Evolutionary conservation across 306 rosid genomes (phyloP).

Genomic region (Malus domestica): DNA sequence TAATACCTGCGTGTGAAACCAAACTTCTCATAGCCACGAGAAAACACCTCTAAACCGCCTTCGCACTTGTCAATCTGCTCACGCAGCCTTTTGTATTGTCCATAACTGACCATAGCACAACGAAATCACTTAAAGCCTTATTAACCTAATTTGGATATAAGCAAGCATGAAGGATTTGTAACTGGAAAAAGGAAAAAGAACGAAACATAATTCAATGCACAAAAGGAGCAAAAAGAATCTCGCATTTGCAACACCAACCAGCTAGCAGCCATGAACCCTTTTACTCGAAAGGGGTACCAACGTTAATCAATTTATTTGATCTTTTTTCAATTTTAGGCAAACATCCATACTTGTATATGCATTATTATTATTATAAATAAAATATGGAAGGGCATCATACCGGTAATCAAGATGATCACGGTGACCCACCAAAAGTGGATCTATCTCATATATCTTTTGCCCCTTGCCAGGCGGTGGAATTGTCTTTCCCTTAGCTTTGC

Average conservation of each 20-base stretch:
- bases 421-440: conserved; percentile 47
- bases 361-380: conserved; percentile 6
- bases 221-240: not conserved
- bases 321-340: not conserved
- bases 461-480: conserved; percentile 80
- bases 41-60: conserved; percentile 92
- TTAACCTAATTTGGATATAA: not conserved
- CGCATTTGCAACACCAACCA: not conserved
- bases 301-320: not conserved
- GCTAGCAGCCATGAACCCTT: not conserved
- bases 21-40: conserved; percentile 89
- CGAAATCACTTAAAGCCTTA: conserved; percentile 10
- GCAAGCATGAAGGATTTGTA: not conserved
- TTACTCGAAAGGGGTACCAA: not conserved
- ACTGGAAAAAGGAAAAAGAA: not conserved
- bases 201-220: not conserved
- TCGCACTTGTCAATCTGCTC: conserved; percentile 74
- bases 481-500: conserved; percentile 28
- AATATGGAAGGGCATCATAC: conserved; percentile 35
- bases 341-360: not conserved
- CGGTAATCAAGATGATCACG: conserved; percentile 83
- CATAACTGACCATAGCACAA: conserved; percentile 47
- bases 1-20: conserved; percentile 86
- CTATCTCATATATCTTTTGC: conserved; percentile 71
- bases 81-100: conserved; percentile 62